Conservation (phyloP, 1,284 basidiomycete genomes). For the Golubevia pallescens region DNA sequence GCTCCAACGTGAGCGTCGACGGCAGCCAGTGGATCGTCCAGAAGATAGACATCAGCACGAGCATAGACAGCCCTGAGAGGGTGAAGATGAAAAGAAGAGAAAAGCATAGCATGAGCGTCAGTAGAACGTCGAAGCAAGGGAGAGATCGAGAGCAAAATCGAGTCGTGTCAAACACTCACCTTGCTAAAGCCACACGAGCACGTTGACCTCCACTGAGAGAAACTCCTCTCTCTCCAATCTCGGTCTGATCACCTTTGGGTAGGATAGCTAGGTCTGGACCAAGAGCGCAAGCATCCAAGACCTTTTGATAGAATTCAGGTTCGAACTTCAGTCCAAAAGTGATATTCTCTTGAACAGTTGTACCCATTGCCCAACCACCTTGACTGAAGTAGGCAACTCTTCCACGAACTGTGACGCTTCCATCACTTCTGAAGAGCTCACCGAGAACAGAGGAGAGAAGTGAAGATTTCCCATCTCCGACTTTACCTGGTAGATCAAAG, state of each 20-base stretch:
- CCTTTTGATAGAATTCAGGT: conserved; percentile 27
- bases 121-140: no score
- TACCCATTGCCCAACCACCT: conserved; percentile 77
- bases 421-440: conserved; percentile 82
- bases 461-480: conserved; percentile 82
- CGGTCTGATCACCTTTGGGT: conserved; percentile 36
- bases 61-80: conserved; percentile 29
- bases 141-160: no score
- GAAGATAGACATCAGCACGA: conserved; percentile 72
- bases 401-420: conserved; percentile 75
- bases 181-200: conserved; percentile 43
- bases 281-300: conserved; percentile 36
- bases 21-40: conserved; percentile 70
- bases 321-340: conserved; percentile 37
- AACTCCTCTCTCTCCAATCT: conserved; percentile 45
- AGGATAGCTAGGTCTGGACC: conserved; percentile 33
- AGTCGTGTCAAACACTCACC: no score
- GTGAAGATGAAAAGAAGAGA: no score
- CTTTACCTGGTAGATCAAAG: no score
- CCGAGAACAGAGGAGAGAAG: conserved; percentile 73
- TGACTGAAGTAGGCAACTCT: conserved; percentile 85
- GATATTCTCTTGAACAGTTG: background rate
- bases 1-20: conserved; percentile 78
- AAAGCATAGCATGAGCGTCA: no score
- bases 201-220: conserved; percentile 37